Evolutionary conservation across 2,329 filamentous ascomycete species (phyloP).

Genomic region (Apiospora marii): DNA sequence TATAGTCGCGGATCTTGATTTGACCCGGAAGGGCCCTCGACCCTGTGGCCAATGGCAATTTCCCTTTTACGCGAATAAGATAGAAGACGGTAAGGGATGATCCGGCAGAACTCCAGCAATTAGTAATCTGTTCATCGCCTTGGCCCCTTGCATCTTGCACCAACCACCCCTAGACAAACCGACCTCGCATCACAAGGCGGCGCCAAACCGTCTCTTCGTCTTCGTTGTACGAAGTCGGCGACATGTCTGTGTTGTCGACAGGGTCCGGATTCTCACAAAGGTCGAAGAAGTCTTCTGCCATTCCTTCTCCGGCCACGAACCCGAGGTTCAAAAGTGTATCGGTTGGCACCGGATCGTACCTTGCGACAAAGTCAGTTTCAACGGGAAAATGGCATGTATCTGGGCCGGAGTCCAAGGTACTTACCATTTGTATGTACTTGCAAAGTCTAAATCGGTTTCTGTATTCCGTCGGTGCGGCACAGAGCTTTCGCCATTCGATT

Average conservation of each 20-base stretch:
- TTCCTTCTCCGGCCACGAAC: slow-evolving; percentile 42
- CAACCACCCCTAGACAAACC: slow-evolving; percentile 37
- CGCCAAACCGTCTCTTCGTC: slow-evolving; percentile 46
- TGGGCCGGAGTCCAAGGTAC: slow-evolving; percentile 2
- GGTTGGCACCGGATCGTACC: slow-evolving; percentile 42
- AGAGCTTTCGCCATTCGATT: slow-evolving; percentile 7
- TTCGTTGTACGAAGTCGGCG: slow-evolving; percentile 36
- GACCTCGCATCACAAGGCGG: slow-evolving; percentile 43
- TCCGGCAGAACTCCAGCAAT: not conserved
- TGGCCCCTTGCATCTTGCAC: not conserved
- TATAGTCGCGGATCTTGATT: not conserved
- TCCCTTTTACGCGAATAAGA: not conserved
- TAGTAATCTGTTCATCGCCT: not conserved
- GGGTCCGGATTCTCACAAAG: slow-evolving; percentile 45
- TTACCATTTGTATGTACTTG: slow-evolving; percentile 37
- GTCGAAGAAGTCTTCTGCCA: slow-evolving; percentile 44
- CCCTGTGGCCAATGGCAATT: not conserved
- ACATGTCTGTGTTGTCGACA: slow-evolving; percentile 38
- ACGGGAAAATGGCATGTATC: too few relatives aligned
- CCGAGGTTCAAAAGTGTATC: slow-evolving; percentile 45
- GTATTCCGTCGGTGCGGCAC: slow-evolving; percentile 1
- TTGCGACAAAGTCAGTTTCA: slow-evolving; percentile 25
- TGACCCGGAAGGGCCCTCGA: not conserved
- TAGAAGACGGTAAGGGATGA: not conserved
- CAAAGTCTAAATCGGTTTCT: slow-evolving; percentile 27